Evolutionary conservation across 2,329 filamentous ascomycete genomes (phyloP), one percentile per base, ranked within the genome.

Genomic region (Calonectria crousiana): DNA sequence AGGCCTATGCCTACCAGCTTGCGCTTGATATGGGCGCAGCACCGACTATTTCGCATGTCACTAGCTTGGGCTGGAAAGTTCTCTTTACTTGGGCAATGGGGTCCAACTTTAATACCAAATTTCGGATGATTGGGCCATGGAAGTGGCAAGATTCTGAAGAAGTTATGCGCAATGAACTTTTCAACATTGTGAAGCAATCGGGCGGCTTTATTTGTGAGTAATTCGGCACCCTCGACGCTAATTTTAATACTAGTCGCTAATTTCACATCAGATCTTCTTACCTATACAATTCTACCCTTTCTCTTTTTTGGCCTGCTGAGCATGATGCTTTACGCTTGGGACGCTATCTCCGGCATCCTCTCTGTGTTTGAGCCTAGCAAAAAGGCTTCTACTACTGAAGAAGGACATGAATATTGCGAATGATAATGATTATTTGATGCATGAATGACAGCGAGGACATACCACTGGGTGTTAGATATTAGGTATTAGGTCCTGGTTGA

Each of bases 91-190:
- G 88, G 88, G 87, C 87, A 2, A 85, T 89, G 80, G 85, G 87
- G 0, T 84, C 87, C 36, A 88, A 89, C 78, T 87, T 89, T 77
- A 89, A 88, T 69, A 80, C 86, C 38, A 89, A 89, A 74, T 89
- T 89, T 71, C 83, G 87, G 6, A 77, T 89, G 3, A 79, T 86
- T 0, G 87, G 87, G 0, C 87, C 87, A 0, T 88, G 86, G 87
- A 83, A 82, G 58, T 83, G 82, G 78, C 73, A 79, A 1, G 78
- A 78, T 0, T 86, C 86, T 0, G 78, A 81, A 11, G 70, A 75
- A 1, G 83, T 88, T 32, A 87, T 88, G 86, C 76, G 80, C 14
- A 82, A 80, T 0, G 87, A 88, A 76, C 77, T 88, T n/a, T 88
- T 79, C 67, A 75, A 80, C 18, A 82, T 87, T 0, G 84, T 85